Evolutionary conservation across 2,329 filamentous ascomycete species (phyloP).

Genomic region (Pyrenophora tritici-repentis): DNA sequence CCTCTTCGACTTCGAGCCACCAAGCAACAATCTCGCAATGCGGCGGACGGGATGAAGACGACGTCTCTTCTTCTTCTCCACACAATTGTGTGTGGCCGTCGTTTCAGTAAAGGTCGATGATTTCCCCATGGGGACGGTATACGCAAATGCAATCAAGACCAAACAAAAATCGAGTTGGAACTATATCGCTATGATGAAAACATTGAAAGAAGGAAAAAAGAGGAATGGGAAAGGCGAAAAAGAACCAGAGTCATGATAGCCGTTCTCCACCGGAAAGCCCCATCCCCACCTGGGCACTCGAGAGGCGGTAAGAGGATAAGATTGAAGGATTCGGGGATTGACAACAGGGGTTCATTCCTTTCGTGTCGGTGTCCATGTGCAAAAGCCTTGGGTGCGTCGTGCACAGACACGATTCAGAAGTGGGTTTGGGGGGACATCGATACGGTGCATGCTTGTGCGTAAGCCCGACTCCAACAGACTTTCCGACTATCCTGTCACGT

Average conservation of each 20-base stretch:
- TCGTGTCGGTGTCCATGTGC: conserved; percentile 3
- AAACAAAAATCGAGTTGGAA: too few relatives aligned
- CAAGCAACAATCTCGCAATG: conserved; percentile 11
- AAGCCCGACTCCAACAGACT: too few relatives aligned
- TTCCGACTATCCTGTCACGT: too few relatives aligned
- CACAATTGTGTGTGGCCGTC: neutral
- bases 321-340: conserved; percentile 9
- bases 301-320: conserved; percentile 12
- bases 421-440: conserved; percentile 8
- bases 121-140: conserved; percentile 15
- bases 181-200: too few relatives aligned
- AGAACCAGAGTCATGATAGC: conserved; percentile 4
- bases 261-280: conserved; percentile 4
- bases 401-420: conserved; percentile 5
- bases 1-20: conserved; percentile 1
- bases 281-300: too few relatives aligned
- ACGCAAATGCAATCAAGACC: too few relatives aligned
- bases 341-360: conserved; percentile 5
- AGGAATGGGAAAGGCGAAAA: neutral
- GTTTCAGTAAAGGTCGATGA: conserved; percentile 5
- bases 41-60: conserved; percentile 12
- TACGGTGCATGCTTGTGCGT: conserved; percentile 5
- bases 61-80: conserved; percentile 7
- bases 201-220: conserved; percentile 5
- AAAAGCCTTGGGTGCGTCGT: conserved; percentile 1